A percentile compares a stretch with the other conserved stretches of the same genome.
Conservation (phyloP, 345 rosid species). For the Salix exigua region DNA sequence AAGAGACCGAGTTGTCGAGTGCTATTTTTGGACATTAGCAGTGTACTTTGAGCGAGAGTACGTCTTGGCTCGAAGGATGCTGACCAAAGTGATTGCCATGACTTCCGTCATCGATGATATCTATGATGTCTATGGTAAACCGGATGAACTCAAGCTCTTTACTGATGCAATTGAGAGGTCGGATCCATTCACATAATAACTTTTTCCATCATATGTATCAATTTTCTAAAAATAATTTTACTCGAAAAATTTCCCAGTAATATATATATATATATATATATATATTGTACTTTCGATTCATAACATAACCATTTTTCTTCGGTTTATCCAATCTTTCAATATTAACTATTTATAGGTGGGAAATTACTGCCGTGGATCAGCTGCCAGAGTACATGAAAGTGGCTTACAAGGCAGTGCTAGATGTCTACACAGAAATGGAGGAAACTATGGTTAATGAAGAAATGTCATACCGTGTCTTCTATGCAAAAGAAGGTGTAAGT, state of each 20-base stretch:
- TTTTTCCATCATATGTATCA: too few relatives aligned
- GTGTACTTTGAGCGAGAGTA: constrained; percentile 24
- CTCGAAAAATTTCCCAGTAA: too few relatives aligned
- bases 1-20: constrained; percentile 22
- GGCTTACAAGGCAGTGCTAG: background rate
- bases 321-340: too few relatives aligned
- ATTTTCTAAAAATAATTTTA: too few relatives aligned
- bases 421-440: constrained; percentile 10
- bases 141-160: constrained; percentile 19
- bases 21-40: constrained; percentile 22
- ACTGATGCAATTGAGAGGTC: constrained; percentile 23
- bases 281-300: too few relatives aligned
- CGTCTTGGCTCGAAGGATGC: background rate
- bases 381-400: constrained; percentile 22
- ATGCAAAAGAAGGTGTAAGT: constrained; percentile 9
- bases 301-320: too few relatives aligned
- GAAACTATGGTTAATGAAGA: background rate
- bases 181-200: background rate
- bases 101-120: constrained; percentile 20
- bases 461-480: background rate
- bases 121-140: constrained; percentile 20
- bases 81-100: constrained; percentile 13
- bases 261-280: too few relatives aligned
- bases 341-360: constrained; percentile 18
- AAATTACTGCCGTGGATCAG: background rate